These are phyloP conservation scores for Trichaptum fuscoviolaceum DNA, from an alignment of 768 basidiomycete genomes.

Conservation along the genomic window DNA sequence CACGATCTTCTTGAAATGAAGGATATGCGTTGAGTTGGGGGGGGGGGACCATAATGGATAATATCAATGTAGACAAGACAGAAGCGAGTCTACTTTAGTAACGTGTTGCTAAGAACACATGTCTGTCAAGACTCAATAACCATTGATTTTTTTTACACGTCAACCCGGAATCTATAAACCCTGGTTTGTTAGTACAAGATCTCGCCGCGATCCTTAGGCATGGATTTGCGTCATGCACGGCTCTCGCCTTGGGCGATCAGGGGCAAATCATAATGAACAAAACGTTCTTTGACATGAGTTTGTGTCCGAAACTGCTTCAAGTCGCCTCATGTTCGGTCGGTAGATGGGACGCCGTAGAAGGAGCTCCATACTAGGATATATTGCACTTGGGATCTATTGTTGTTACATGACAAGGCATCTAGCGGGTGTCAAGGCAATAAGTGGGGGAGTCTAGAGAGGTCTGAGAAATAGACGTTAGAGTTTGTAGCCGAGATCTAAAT, in stretches of 20 bases:
- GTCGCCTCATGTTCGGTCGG: background rate
- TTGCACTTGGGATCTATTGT: background rate
- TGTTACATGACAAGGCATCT: background rate
- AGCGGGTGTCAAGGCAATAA: background rate
- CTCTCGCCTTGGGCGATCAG: background rate
- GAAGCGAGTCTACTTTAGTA: background rate
- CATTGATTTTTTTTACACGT: no score
- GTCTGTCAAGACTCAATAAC: no score
- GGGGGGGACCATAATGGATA: background rate
- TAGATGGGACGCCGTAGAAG: background rate
- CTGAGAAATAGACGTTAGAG: background rate
- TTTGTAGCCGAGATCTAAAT: background rate
- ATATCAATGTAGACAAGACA: background rate
- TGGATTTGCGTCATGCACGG: background rate
- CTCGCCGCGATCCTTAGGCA: background rate
- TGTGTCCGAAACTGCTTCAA: background rate
- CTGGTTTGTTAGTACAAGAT: background rate
- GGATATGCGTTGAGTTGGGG: background rate
- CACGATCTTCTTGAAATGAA: background rate
- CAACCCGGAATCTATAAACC: background rate
- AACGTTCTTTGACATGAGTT: background rate
- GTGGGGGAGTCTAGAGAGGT: background rate
- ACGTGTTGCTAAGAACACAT: background rate
- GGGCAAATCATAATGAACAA: background rate
- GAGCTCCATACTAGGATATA: background rate